A percentile compares a stretch with the other conserved stretches of the same genome.
Conservation (phyloP, 176 grass and related monocot species). For the Avena sativa region DNA sequence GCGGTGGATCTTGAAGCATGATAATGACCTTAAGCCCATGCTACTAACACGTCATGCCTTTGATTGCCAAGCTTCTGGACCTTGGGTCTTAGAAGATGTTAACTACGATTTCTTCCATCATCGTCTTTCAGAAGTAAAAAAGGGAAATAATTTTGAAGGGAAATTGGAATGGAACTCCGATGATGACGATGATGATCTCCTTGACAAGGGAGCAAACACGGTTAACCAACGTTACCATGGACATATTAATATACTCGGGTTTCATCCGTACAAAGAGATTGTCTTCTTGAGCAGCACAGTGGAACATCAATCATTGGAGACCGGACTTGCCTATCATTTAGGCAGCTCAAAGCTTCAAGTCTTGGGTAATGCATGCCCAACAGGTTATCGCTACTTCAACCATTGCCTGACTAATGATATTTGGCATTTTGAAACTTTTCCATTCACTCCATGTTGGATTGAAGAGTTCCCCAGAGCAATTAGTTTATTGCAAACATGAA, state of each 20-base stretch:
- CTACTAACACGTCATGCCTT: background rate
- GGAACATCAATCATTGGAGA: background rate
- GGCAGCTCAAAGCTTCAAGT: conserved; percentile 1
- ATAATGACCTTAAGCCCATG: background rate
- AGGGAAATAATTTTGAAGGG: background rate
- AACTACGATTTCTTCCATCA: background rate
- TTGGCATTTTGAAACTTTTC: background rate
- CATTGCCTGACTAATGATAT: background rate
- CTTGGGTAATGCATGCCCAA: background rate
- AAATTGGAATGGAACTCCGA: background rate
- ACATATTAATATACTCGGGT: background rate
- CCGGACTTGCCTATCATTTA: background rate
- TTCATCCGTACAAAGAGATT: background rate
- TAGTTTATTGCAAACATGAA: background rate
- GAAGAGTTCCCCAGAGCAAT: background rate
- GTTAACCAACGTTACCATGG: background rate
- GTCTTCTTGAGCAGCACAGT: background rate
- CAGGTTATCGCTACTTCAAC: background rate
- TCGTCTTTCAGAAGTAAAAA: background rate
- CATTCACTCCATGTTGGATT: background rate
- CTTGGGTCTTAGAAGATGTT: background rate
- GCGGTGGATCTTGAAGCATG: background rate
- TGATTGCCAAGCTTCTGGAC: background rate
- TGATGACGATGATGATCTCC: background rate
- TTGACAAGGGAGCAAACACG: background rate